Conservation (phyloP, 129 eudicot species). For the Oenanthe sinensis region DNA sequence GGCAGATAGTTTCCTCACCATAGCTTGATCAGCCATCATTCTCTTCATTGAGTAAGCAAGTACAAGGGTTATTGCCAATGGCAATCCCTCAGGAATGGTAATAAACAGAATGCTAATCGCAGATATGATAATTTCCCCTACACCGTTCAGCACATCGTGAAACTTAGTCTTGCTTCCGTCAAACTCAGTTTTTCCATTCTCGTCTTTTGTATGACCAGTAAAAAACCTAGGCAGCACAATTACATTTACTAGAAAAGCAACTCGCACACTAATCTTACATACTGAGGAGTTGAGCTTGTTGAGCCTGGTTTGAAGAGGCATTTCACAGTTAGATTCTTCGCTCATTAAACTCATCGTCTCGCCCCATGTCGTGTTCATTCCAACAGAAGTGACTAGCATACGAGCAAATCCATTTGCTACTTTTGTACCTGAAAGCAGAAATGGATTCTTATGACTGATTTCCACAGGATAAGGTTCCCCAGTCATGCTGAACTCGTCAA, state of each 20-base stretch:
- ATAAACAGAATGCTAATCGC: conserved; percentile 21
- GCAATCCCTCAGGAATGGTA: background rate
- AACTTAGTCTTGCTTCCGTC: conserved; percentile 23
- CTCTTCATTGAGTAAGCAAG: conserved; percentile 32
- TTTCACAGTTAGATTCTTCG: conserved; percentile 15
- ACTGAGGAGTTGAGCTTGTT: conserved; percentile 25
- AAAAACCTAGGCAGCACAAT: conserved; percentile 28
- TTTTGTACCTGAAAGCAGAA: conserved; percentile 40
- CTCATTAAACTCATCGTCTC: conserved; percentile 30
- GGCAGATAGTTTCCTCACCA: conserved; percentile 48
- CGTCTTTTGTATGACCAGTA: background rate
- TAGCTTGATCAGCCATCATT: conserved; percentile 46
- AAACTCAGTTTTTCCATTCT: conserved; percentile 23
- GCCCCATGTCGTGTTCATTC: conserved; percentile 28
- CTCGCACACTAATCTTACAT: conserved; percentile 22
- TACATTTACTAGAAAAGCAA: conserved; percentile 27
- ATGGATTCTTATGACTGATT: conserved; percentile 21
- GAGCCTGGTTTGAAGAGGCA: conserved; percentile 11
- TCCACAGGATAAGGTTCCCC: conserved; percentile 29
- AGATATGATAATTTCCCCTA: conserved; percentile 22
- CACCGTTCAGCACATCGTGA: conserved; percentile 19
- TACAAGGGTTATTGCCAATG: background rate
- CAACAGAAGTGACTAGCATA: too few relatives aligned
- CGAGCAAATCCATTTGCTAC: conserved; percentile 38
- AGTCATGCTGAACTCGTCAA: conserved; percentile 38